Conservation (phyloP, 441 rosid genomes). For the Bocquillonia castaneifolia region DNA sequence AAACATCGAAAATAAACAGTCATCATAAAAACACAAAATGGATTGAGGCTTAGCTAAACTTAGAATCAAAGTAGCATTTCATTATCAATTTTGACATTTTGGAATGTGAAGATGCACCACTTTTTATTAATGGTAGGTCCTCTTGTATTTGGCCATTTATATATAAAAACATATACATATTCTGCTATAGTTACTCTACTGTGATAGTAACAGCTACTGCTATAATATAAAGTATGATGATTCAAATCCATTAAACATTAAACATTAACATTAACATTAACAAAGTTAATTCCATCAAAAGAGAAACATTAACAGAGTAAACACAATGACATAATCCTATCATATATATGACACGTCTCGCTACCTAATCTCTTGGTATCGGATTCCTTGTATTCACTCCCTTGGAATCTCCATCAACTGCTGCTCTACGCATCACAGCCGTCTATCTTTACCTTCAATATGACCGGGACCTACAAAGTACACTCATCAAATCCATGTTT, state of each 20-base stretch:
- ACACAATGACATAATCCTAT: too few species aligned
- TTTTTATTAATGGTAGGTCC: constrained; percentile 17
- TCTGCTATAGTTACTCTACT: background rate
- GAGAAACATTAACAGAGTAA: too few species aligned
- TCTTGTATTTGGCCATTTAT: constrained; percentile 6
- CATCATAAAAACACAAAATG: too few species aligned
- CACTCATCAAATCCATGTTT: constrained; percentile 30
- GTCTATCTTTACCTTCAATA: background rate
- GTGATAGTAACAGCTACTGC: too few species aligned
- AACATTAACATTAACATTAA: too few species aligned
- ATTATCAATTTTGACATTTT: background rate
- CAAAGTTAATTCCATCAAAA: background rate
- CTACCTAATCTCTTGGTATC: background rate
- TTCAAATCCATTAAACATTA: too few species aligned
- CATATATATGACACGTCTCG: constrained; percentile 4
- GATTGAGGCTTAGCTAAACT: too few species aligned
- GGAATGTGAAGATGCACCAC: background rate
- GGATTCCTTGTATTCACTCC: constrained; percentile 16
- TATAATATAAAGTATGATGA: too few species aligned
- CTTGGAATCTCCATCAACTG: constrained; percentile 1
- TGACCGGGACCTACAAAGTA: constrained; percentile 15
- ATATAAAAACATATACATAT: background rate
- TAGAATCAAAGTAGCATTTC: background rate
- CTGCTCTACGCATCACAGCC: constrained; percentile 20
- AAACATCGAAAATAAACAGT: too few species aligned